Evolutionary conservation across 2,329 filamentous ascomycete genomes (phyloP).

Genomic region (Aspergillus sp.): DNA sequence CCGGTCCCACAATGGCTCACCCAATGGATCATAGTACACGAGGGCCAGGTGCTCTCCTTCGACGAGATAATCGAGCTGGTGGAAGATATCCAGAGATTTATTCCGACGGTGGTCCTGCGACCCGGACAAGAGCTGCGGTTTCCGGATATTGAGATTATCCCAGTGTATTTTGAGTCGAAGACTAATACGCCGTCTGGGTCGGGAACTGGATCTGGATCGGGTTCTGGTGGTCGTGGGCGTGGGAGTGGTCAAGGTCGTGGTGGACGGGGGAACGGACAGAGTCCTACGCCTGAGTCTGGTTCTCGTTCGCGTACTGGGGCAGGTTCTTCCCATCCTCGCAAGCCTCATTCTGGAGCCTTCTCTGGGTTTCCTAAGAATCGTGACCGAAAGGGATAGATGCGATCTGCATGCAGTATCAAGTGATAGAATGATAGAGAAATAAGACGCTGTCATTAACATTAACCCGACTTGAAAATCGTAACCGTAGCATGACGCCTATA

Average conservation of each 20-base stretch:
- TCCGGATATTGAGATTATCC: conserved; percentile 48
- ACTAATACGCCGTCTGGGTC: background rate
- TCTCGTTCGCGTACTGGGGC: too few relatives aligned
- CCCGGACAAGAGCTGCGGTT: conserved; percentile 29
- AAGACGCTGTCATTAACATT: conserved; percentile 2
- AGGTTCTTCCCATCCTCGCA: too few relatives aligned
- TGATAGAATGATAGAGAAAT: background rate
- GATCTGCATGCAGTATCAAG: background rate
- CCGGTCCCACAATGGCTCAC: conserved; percentile 43
- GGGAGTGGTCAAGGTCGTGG: too few relatives aligned
- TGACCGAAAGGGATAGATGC: background rate
- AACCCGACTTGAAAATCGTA: conserved; percentile 3
- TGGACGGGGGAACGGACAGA: too few relatives aligned
- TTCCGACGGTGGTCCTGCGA: conserved; percentile 22
- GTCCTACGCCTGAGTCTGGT: too few relatives aligned
- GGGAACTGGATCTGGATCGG: background rate
- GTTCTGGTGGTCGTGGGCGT: too few relatives aligned
- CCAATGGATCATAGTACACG: conserved; percentile 26
- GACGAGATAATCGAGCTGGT: conserved; percentile 36
- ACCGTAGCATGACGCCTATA: conserved; percentile 7
- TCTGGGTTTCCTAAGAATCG: background rate
- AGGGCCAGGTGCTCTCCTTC: conserved; percentile 29
- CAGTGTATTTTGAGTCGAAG: conserved; percentile 23
- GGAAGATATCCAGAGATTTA: conserved; percentile 25
- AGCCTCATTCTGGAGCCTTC: background rate